Conservation (phyloP, 345 rosid genomes). For the Trapa bicornis region DNA sequence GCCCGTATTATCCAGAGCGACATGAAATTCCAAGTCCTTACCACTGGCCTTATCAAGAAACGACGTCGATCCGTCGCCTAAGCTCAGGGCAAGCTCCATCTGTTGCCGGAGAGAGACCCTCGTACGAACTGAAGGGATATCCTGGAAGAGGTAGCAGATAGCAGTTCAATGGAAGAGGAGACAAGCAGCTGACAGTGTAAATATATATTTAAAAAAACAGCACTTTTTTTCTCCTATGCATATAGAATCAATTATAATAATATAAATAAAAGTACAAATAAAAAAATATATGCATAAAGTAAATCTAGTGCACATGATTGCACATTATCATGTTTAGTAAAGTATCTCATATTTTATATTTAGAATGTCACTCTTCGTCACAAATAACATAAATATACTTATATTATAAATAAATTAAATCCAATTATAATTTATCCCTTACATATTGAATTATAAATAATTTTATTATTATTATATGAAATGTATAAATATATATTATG, state of each 20-base stretch:
- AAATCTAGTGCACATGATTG: too few relatives aligned
- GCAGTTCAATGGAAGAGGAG: neutral
- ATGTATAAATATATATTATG: too few relatives aligned
- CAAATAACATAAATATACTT: too few relatives aligned
- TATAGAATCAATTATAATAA: neutral
- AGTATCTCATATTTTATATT: too few relatives aligned
- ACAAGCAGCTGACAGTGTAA: neutral
- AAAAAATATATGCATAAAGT: too few relatives aligned
- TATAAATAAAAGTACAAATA: neutral
- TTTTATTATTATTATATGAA: too few relatives aligned
- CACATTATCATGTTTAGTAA: too few relatives aligned
- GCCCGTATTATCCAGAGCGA: conserved; percentile 28
- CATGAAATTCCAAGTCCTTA: conserved; percentile 50
- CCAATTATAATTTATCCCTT: too few relatives aligned
- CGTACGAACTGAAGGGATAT: too few relatives aligned
- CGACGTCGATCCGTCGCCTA: conserved; percentile 46
- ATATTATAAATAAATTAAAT: too few relatives aligned
- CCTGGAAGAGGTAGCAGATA: neutral
- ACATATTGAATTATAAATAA: too few relatives aligned
- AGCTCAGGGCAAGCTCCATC: conserved; percentile 84
- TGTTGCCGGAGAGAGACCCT: neutral
- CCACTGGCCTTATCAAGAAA: conserved; percentile 39
- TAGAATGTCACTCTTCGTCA: too few relatives aligned
- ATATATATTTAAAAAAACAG: neutral
- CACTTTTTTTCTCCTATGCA: neutral